These are phyloP conservation scores for Hibiscus mutabilis DNA, from an alignment of 345 rosid genomes.

Conservation along the genomic window DNA sequence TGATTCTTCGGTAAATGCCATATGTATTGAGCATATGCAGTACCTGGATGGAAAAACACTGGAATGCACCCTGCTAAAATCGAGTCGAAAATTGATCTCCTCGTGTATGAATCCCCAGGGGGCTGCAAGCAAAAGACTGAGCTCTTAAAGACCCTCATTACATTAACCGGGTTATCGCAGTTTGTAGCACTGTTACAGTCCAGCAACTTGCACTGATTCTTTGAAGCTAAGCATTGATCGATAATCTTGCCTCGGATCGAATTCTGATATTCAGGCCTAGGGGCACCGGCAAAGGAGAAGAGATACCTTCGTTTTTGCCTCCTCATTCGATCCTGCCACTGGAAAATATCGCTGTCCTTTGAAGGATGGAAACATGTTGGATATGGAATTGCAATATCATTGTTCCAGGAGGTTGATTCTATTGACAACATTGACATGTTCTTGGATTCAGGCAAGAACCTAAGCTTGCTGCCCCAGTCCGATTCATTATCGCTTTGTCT, in stretches of 20 bases:
- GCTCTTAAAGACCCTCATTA: conserved; percentile 32
- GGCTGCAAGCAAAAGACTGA: conserved; percentile 57
- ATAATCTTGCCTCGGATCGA: conserved; percentile 39
- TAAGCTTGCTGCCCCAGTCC: conserved; percentile 48
- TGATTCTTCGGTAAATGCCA: conserved; percentile 45
- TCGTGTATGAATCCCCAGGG: conserved; percentile 54
- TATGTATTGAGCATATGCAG: conserved; percentile 43
- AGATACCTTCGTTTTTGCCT: conserved; percentile 18
- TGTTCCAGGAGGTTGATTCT: conserved; percentile 35
- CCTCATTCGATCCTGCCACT: conserved; percentile 44
- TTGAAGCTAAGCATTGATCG: conserved; percentile 34
- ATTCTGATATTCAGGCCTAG: conserved; percentile 16
- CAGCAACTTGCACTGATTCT: conserved; percentile 31
- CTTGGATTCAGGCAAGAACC: conserved; percentile 37
- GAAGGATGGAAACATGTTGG: conserved; percentile 61
- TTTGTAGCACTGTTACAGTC: conserved; percentile 27
- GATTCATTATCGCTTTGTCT: conserved; percentile 16
- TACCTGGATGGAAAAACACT: conserved; percentile 49
- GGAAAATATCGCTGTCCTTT: conserved; percentile 19
- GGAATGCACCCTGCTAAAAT: conserved; percentile 57
- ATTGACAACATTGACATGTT: conserved; percentile 46
- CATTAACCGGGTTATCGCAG: conserved; percentile 34
- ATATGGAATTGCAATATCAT: conserved; percentile 53
- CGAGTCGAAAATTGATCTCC: conserved; percentile 54
- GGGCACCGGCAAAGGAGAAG: conserved; percentile 51